phyloP scores from a whole-genome alignment of 75 land plant genomes.

The Cryptomeria japonica region DNA sequence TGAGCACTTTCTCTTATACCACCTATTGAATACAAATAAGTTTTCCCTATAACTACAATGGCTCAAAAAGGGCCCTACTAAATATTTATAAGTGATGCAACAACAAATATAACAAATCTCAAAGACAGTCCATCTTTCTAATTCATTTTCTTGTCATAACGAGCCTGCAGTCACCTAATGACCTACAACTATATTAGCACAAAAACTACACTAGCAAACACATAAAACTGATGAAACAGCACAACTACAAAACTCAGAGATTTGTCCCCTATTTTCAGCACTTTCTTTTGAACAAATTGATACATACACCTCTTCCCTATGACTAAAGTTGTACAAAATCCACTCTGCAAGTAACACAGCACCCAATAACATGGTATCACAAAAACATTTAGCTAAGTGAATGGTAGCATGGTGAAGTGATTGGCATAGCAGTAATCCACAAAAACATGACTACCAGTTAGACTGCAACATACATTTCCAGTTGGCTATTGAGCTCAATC shows the following conservation, averaged over 20 bases:
- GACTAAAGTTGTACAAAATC: background rate
- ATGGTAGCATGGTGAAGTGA: background rate
- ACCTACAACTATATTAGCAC: background rate
- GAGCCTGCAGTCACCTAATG: background rate
- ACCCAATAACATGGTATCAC: background rate
- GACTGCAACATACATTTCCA: background rate
- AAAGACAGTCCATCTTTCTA: background rate
- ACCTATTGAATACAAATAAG: background rate
- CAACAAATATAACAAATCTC: background rate
- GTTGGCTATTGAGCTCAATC: background rate
- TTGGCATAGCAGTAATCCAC: background rate
- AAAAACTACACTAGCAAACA: background rate
- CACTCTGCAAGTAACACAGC: background rate
- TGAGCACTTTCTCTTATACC: background rate
- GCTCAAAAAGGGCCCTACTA: background rate
- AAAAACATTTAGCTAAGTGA: background rate
- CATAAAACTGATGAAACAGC: background rate
- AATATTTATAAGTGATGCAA: background rate
- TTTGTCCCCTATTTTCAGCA: background rate
- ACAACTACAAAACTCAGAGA: background rate
- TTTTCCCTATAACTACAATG: background rate
- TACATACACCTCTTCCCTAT: background rate
- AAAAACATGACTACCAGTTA: no score
- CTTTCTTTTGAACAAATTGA: background rate
- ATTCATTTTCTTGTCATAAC: background rate